Conservation (phyloP, 495 filamentous ascomycete genomes). For the Lepidopterella palustris region DNA sequence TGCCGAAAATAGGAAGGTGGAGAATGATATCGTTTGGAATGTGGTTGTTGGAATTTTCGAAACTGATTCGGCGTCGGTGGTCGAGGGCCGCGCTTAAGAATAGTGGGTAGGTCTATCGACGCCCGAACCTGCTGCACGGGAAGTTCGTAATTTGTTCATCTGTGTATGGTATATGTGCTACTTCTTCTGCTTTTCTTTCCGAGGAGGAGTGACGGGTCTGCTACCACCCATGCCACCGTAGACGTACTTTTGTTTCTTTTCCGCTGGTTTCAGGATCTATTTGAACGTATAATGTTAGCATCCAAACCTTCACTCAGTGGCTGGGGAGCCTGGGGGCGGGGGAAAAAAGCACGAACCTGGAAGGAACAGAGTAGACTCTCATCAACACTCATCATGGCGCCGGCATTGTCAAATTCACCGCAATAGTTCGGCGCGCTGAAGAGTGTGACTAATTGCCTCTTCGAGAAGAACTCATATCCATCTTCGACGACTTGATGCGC, state of each 20-base stretch:
- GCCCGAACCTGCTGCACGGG: constrained; percentile 90
- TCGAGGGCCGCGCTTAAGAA: constrained; percentile 26
- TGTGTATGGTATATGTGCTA: constrained; percentile 52
- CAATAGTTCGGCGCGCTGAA: constrained; percentile 99
- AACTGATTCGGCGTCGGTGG: constrained; percentile 11
- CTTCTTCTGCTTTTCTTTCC: constrained; percentile 77
- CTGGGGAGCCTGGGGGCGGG: no score
- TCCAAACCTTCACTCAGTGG: no score
- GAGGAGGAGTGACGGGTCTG: constrained; percentile 82
- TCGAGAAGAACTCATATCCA: constrained; percentile 99
- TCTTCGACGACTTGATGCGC: constrained; percentile 99
- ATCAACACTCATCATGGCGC: constrained; percentile 99
- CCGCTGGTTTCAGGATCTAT: constrained; percentile 97
- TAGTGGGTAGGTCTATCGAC: constrained; percentile 59
- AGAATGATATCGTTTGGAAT: constrained; percentile 23
- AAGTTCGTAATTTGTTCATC: constrained; percentile 61
- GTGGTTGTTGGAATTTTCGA: constrained; percentile 8
- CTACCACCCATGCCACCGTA: constrained; percentile 80
- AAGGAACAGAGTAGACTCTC: constrained; percentile 97
- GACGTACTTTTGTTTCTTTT: constrained; percentile 99
- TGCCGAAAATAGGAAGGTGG: constrained; percentile 25
- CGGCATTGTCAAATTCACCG: constrained; percentile 98
- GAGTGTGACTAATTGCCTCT: constrained; percentile 92
- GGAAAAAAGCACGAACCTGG: constrained; percentile 62
- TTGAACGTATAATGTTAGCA: constrained; percentile 7